These are phyloP conservation scores for Castanea sativa DNA, from an alignment of 306 rosid genomes.

Conservation along the genomic window DNA sequence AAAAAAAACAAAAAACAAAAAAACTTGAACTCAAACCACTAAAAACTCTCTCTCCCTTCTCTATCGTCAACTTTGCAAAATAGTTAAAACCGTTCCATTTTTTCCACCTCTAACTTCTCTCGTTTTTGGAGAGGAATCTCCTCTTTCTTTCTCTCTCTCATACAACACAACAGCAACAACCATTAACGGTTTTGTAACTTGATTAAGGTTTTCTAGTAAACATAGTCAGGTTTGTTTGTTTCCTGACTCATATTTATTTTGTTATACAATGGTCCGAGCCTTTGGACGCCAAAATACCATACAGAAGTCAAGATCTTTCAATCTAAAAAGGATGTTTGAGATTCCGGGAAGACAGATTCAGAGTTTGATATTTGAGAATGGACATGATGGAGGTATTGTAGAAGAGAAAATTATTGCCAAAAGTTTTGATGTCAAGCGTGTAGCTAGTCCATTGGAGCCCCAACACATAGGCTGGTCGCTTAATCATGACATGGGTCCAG, in stretches of 20 bases:
- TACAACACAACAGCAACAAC: constrained; percentile 18
- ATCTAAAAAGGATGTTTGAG: constrained; percentile 66
- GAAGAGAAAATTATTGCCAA: constrained; percentile 19
- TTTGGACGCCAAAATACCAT: constrained; percentile 40
- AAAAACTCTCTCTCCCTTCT: not conserved
- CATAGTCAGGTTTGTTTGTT: not conserved
- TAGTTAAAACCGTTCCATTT: not conserved
- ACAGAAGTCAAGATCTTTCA: constrained; percentile 70
- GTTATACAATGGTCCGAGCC: constrained; percentile 63
- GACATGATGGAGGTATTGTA: constrained; percentile 29
- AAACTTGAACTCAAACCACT: not conserved
- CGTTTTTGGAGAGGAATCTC: constrained; percentile 25
- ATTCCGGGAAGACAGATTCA: constrained; percentile 53
- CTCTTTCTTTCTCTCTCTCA: constrained; percentile 10
- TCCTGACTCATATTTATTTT: constrained; percentile 20
- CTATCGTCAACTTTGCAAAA: not conserved
- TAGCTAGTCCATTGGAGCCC: constrained; percentile 4
- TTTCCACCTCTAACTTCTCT: constrained; percentile 14
- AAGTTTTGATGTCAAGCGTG: constrained; percentile 23
- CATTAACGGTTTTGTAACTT: not conserved
- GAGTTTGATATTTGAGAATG: constrained; percentile 41
- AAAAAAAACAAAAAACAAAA: not conserved
- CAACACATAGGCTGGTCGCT: constrained; percentile 22
- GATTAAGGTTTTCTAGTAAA: not conserved
- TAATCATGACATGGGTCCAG: constrained; percentile 16